Evolutionary conservation across 306 rosid species (phyloP).

Genomic region (Crataegus laevigata): DNA sequence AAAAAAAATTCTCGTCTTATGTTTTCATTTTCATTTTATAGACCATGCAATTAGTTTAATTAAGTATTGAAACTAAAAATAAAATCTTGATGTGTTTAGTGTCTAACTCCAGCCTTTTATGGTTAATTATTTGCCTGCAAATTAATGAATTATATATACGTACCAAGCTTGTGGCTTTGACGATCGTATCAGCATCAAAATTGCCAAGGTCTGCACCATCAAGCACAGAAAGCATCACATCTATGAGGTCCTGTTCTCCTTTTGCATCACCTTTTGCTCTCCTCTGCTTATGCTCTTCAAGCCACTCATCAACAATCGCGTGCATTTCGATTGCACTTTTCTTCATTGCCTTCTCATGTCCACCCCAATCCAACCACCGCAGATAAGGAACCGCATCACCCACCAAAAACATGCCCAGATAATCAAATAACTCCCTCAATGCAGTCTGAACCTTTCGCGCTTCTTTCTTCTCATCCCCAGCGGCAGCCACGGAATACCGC

Average conservation of each 20-base stretch:
- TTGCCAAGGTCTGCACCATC: background rate
- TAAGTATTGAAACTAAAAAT: no score
- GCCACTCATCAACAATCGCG: background rate
- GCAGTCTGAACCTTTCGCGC: background rate
- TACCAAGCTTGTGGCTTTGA: conserved; percentile 26
- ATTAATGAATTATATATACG: background rate
- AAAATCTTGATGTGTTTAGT: no score
- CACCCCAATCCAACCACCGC: conserved; percentile 30
- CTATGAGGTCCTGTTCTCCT: conserved; percentile 17
- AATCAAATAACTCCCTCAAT: background rate
- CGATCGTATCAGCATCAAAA: conserved; percentile 8
- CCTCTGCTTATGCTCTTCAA: conserved; percentile 15
- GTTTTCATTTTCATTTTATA: no score
- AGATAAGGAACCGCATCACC: conserved; percentile 19
- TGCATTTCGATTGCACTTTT: conserved; percentile 8
- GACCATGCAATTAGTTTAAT: no score
- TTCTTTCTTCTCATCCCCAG: background rate
- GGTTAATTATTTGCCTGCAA: no score
- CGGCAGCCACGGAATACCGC: background rate
- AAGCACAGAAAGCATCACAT: background rate
- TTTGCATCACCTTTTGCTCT: background rate
- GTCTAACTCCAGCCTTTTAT: no score
- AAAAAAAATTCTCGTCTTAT: no score
- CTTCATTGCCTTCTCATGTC: conserved; percentile 24
- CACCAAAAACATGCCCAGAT: background rate